Evolutionary conservation across 2,329 filamentous ascomycete genomes (phyloP), one percentile per base, ranked within the genome.

Genomic region (Macroventuria anomochaeta): DNA sequence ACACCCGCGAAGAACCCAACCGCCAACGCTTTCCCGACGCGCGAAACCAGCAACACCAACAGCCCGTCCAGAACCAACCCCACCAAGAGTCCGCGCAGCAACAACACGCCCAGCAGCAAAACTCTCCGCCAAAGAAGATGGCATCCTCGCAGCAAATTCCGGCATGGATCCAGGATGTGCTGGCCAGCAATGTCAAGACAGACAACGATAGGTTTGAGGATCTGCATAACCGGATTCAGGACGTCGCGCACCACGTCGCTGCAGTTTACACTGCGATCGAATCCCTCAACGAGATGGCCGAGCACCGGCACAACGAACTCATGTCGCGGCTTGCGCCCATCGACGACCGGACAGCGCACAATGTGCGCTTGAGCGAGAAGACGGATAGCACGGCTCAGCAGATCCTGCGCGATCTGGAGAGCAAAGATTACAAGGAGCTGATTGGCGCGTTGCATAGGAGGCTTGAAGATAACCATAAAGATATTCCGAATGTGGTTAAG

Each of bases 201-300:
- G 73, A 77, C 21, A 67, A 79, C 59, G 74, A 80, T 48, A 91
- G 96, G 74, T 93, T 97, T 70, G 82, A 83, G 28, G 93, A 97
- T 71, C 82, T 97, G 12, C 89, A 96, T 79, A 89, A 89, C 78
- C 89, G 92, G 26, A 79, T 97, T 15, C 91, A 93, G 73, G 81
- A 80, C 63, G 80, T 91, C 53, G 86, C 85, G 73, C 87, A 91
- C 75, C 86, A 89, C 66, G 77, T 91, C 34, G 80, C 81, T 17
- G 82, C 81, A 62, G 79, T 91, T 51, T 86, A 85, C 73, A 81
- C 81, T 34, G 77, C 85, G 50, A 74, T 88, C 33, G 78, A 81
- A 10, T 73, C 79, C 32, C 75, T 84, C 50, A 76, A 81, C 42
- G 76, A 77, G 52, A 73, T 82, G 31, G 76, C 80, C 60, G 83